Evolutionary conservation across 2,329 filamentous ascomycete species (phyloP).

Genomic region (Hypoxylon rubiginosum): DNA sequence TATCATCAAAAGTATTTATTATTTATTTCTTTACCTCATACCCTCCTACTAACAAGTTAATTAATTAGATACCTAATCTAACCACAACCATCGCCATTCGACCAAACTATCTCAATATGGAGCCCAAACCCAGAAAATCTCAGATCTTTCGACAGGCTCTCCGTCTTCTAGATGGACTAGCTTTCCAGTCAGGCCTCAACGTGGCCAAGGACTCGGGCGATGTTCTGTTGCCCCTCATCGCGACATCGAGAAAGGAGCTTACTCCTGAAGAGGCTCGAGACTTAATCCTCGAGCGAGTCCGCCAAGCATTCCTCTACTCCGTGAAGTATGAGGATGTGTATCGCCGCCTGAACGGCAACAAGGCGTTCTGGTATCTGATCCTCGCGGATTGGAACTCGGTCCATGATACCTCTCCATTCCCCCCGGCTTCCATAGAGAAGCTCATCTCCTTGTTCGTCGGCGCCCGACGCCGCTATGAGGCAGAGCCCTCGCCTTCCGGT

Average conservation of each 20-base stretch:
- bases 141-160: conserved; percentile 3
- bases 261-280: background rate
- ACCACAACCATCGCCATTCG: no score
- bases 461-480: conserved; percentile 30
- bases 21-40: background rate
- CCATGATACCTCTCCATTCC: conserved; percentile 3
- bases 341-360: conserved; percentile 27
- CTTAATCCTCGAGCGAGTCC: conserved; percentile 1
- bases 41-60: background rate
- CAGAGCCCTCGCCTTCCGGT: background rate
- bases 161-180: conserved; percentile 9
- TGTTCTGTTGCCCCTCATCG: conserved; percentile 13
- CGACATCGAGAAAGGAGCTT: background rate
- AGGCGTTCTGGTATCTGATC: conserved; percentile 38
- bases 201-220: background rate
- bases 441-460: conserved; percentile 25
- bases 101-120: background rate
- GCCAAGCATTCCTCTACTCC: conserved; percentile 16
- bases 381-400: conserved; percentile 36
- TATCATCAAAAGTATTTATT: background rate
- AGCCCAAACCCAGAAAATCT: background rate
- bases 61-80: background rate
- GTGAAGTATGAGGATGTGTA: conserved; percentile 36
- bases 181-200: conserved; percentile 13
- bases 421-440: conserved; percentile 15